A percentile compares a stretch with the other conserved stretches of the same genome.
Evolutionary conservation across 2,329 filamentous ascomycete species (phyloP).

Genomic region (Penicillium glabrum): DNA sequence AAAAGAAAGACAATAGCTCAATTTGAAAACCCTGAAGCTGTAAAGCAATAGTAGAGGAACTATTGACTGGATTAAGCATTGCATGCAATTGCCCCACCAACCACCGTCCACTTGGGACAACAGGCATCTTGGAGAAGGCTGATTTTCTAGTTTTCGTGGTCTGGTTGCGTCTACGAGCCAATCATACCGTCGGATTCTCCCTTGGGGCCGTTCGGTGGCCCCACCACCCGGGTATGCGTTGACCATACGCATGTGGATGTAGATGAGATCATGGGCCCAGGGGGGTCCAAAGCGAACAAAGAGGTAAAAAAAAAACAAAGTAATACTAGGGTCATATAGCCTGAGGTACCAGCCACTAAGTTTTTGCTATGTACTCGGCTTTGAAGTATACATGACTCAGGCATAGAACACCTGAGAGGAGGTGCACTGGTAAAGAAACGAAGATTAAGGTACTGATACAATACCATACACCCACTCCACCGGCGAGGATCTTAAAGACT

Average conservation of each 20-base stretch:
- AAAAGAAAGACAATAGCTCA: background rate
- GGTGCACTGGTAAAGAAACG: constrained; percentile 3
- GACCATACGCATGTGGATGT: background rate
- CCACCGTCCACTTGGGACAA: constrained; percentile 16
- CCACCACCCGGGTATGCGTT: constrained; percentile 10
- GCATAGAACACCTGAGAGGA: background rate
- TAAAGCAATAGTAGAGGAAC: background rate
- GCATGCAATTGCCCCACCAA: constrained; percentile 28
- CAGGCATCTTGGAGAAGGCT: background rate
- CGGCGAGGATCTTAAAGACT: constrained; percentile 20
- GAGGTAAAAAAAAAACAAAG: background rate
- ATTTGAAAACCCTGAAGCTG: background rate
- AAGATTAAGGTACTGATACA: constrained; percentile 7
- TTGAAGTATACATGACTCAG: background rate
- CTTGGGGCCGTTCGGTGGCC: background rate
- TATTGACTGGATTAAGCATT: constrained; percentile 27
- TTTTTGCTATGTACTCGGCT: background rate
- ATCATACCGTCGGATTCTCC: constrained; percentile 4
- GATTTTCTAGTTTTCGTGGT: constrained; percentile 1
- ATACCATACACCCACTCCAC: constrained; percentile 12
- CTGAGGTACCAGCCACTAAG: background rate
- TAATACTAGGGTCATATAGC: background rate
- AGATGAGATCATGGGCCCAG: background rate
- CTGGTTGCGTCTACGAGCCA: constrained; percentile 9
- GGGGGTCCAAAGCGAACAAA: background rate